A percentile compares a stretch with the other conserved stretches of the same genome.
These are phyloP conservation scores for Arctium minus DNA, from an alignment of 129 eudicot species.

Conservation along the genomic window DNA sequence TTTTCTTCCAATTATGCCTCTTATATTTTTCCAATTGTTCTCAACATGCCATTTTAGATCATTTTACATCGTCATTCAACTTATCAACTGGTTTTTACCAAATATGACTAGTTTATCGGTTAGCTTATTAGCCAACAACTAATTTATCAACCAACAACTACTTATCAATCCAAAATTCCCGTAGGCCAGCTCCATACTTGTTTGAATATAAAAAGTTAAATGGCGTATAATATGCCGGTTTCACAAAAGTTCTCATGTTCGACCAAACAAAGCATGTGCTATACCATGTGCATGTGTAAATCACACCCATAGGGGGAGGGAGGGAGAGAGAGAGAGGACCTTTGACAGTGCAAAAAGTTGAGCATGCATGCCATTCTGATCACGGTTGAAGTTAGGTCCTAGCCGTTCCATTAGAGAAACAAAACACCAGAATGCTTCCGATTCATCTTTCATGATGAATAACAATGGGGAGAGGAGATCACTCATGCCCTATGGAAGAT, in stretches of 20 bases:
- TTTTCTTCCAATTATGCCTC: too few species aligned
- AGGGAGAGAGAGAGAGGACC: conserved; percentile 43
- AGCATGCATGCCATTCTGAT: conserved; percentile 96
- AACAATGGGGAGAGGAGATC: conserved; percentile 87
- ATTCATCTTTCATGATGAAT: conserved; percentile 78
- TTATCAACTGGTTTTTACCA: background rate
- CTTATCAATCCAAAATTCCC: background rate
- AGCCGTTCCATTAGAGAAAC: conserved; percentile 90
- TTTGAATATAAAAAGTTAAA: background rate
- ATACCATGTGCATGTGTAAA: background rate
- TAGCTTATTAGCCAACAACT: background rate
- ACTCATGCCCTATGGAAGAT: conserved; percentile 74
- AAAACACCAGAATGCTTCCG: conserved; percentile 94
- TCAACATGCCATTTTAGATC: background rate
- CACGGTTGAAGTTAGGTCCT: conserved; percentile 97
- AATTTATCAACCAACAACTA: background rate
- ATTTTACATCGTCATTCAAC: background rate
- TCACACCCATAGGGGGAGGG: background rate
- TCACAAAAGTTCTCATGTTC: background rate
- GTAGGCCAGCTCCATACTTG: background rate
- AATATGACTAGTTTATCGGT: background rate
- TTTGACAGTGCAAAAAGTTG: conserved; percentile 89
- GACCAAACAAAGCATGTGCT: conserved; percentile 6
- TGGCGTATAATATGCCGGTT: too few species aligned
- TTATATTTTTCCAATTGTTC: too few species aligned